Base-by-base conservation (phyloP, 2,329 filamentous ascomycete genomes). In the Neurospora sp. region DNA sequence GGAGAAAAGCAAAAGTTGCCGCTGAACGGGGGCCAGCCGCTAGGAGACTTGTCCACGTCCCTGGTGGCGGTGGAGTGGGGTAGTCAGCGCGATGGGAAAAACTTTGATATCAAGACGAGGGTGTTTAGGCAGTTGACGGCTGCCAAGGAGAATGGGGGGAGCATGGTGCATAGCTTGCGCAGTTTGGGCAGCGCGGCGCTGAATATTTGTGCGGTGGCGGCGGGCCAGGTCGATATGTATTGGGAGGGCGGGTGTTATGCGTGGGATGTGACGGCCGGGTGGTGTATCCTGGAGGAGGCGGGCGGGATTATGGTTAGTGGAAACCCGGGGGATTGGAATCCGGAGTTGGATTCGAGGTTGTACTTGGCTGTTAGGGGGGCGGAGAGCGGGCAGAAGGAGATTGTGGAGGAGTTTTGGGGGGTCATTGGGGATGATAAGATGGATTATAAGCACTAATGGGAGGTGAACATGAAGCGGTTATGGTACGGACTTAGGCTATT, bases 221-320 rank as follows among this genome's bases (percentile, higher is more conserved):
- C 87, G 10, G 92, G 92, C 0, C 85, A 89, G 78, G 75, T 93
- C 36, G 92, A 95, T 78, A 76, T 88, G 28, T 95, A 93, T 78
- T 95, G 92, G 92, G 92, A 95, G 80, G 91, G 90, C 43, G 92
- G 92, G 0, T 93, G 91, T 79, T 95, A 91, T 87, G 91, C 91
- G 1, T 95, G 92, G 92, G 92, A 95, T 78, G 92, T 95, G 2
- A 92, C 90, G 77, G 92, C 92, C 5, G 92, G 89, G 0, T 94
- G 91, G 92, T 88, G 90, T 70, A 90, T 95, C 71, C 81, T 95
- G 36, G 81, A 82, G 38, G 92, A 95, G 82, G 90, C 91, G 0
- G 92, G 92, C 0, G 92, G 92, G 0, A 82, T 87, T 68, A 87
- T 95, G 82, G 90, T 86, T 8, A 85, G 90, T 77, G 91, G 89